A percentile compares a stretch with the other conserved stretches of the same genome.
Evolutionary conservation across 2,329 filamentous ascomycete genomes (phyloP).

Genomic region (Geosmithia putterillii): DNA sequence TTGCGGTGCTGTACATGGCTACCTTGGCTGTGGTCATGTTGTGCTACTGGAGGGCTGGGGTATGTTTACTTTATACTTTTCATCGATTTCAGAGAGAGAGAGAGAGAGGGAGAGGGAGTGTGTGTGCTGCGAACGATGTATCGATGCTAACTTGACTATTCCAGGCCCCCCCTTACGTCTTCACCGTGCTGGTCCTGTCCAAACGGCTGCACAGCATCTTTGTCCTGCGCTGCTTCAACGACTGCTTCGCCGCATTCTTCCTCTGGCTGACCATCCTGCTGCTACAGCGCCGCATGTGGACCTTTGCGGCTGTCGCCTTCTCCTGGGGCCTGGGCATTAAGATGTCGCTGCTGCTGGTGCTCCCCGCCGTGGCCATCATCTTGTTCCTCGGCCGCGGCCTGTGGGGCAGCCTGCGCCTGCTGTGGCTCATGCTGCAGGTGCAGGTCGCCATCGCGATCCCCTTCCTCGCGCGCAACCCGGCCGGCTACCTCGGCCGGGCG

Average conservation of each 20-base stretch:
- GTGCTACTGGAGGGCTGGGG: conserved; percentile 67
- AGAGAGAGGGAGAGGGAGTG: not conserved
- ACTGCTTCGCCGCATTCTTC: conserved; percentile 76
- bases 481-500: conserved; percentile 66
- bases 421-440: conserved; percentile 60
- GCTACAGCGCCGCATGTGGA: conserved; percentile 66
- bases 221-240: conserved; percentile 87
- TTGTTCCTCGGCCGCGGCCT: conserved; percentile 65
- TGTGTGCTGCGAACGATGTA: conserved; percentile 1
- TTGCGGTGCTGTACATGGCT: conserved; percentile 65
- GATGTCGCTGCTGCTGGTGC: conserved; percentile 77
- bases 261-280: conserved; percentile 72
- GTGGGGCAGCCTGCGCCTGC: conserved; percentile 51
- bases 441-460: conserved; percentile 58
- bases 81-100: too few relatives aligned
- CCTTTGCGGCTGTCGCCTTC: conserved; percentile 59
- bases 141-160: conserved; percentile 1
- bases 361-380: conserved; percentile 69
- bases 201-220: conserved; percentile 93
- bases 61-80: conserved; percentile 21
- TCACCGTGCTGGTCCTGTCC: conserved; percentile 74
- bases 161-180: conserved; percentile 73
- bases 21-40: conserved; percentile 67
- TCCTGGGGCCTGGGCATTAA: conserved; percentile 80
- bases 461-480: conserved; percentile 54